These are phyloP conservation scores for Suillus luteus DNA, from an alignment of 768 basidiomycete genomes.

Conservation along the genomic window DNA sequence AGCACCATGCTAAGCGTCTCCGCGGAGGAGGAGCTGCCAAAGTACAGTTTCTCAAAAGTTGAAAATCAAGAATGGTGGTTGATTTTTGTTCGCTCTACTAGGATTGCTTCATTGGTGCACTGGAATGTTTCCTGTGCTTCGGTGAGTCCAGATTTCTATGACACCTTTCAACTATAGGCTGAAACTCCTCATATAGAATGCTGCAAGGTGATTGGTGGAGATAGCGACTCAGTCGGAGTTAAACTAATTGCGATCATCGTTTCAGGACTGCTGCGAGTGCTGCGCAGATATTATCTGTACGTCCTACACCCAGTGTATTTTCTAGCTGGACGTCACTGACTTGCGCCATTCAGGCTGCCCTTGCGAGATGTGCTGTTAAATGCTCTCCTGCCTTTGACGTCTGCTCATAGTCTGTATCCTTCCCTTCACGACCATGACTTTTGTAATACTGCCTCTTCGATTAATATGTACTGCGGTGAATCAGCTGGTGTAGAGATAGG, in stretches of 20 bases:
- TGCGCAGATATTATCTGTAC: conserved; percentile 69
- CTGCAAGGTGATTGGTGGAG: conserved; percentile 54
- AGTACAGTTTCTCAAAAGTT: conserved; percentile 35
- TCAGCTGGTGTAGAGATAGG: not conserved
- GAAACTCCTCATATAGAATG: conserved; percentile 47
- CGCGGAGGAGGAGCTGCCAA: conserved; percentile 74
- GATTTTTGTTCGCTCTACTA: conserved; percentile 26
- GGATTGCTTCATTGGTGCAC: conserved; percentile 66
- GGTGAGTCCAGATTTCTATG: conserved; percentile 42
- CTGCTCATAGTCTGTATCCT: not conserved
- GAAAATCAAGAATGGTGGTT: not conserved
- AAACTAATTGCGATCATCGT: not conserved
- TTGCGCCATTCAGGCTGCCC: conserved; percentile 57
- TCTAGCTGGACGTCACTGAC: not conserved
- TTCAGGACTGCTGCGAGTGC: conserved; percentile 71
- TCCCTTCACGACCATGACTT: not conserved
- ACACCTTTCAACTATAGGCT: not conserved
- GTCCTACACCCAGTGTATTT: conserved; percentile 23
- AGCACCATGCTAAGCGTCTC: conserved; percentile 53
- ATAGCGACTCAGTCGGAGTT: not conserved
- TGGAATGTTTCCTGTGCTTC: conserved; percentile 74
- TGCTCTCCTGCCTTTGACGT: not conserved
- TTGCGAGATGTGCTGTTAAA: conserved; percentile 54
- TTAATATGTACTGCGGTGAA: not conserved
- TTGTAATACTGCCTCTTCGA: not conserved